A percentile compares a stretch with the other conserved stretches of the same genome.
Conservation (phyloP, 176 grass and related monocot genomes). For the Zea luxurians region DNA sequence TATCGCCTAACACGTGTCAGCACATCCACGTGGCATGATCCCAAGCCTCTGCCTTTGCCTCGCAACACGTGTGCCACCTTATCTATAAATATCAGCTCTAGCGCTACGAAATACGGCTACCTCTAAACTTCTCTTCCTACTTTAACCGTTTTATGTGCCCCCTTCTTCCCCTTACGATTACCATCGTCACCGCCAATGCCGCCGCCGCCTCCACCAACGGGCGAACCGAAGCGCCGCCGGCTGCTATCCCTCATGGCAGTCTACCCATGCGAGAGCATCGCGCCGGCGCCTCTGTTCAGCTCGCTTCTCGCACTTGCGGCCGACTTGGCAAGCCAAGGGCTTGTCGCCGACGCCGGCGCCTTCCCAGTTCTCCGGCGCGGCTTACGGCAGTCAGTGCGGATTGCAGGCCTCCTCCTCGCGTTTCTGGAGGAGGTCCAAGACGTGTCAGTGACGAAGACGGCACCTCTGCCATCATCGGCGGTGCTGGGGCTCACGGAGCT, state of each 20-base stretch:
- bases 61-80: slow-evolving; percentile 36
- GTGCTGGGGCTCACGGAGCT: slow-evolving; percentile 76
- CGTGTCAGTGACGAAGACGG: background rate
- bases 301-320: slow-evolving; percentile 57
- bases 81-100: slow-evolving; percentile 27
- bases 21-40: slow-evolving; percentile 35
- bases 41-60: background rate
- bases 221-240: slow-evolving; percentile 28
- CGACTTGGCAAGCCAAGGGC: slow-evolving; percentile 35
- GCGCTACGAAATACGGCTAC: slow-evolving; percentile 4
- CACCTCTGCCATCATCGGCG: slow-evolving; percentile 30
- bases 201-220: slow-evolving; percentile 1
- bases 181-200: slow-evolving; percentile 22
- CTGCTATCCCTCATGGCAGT: slow-evolving; percentile 50
- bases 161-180: background rate
- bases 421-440: slow-evolving; percentile 70
- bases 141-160: slow-evolving; percentile 26
- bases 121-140: background rate
- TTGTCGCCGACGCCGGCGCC: slow-evolving; percentile 8
- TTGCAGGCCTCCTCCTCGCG: slow-evolving; percentile 51
- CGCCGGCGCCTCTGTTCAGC: slow-evolving; percentile 49
- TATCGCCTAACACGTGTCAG: slow-evolving; percentile 46
- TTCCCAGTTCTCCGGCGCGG: slow-evolving; percentile 60
- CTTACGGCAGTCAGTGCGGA: slow-evolving; percentile 43
- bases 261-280: slow-evolving; percentile 60